phyloP scores from a whole-genome alignment of 805 yeast genomes.

The Teunomyces stri region DNA sequence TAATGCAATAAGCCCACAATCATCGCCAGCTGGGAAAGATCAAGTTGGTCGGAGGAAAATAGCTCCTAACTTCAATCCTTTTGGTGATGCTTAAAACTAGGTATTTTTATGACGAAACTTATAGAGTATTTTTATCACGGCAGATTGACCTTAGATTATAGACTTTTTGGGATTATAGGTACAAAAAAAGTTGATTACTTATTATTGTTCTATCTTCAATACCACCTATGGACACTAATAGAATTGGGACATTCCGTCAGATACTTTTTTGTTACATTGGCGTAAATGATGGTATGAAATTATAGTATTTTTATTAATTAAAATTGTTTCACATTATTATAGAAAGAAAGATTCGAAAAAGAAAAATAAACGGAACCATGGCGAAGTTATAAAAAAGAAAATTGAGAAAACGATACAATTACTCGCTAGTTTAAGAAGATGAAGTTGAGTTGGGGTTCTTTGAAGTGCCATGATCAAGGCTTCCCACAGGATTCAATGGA shows the following conservation, averaged over 20 bases:
- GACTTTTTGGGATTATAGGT: background rate
- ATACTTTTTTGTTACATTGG: background rate
- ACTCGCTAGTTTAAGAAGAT: background rate
- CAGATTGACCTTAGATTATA: conserved; percentile 1
- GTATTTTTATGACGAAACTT: background rate
- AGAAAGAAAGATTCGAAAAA: background rate
- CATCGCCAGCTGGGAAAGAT: conserved; percentile 2
- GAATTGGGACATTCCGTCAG: background rate
- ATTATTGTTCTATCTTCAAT: background rate
- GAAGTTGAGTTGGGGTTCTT: background rate
- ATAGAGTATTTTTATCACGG: background rate
- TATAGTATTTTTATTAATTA: background rate
- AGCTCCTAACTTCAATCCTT: conserved; percentile 25
- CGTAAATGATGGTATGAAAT: background rate
- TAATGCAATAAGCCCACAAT: background rate
- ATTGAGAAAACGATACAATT: background rate
- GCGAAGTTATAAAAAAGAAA: too few species aligned
- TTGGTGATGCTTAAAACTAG: conserved; percentile 15
- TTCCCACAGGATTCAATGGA: background rate
- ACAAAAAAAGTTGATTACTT: too few species aligned
- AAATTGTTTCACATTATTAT: background rate
- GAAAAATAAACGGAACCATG: background rate
- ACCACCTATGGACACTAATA: background rate
- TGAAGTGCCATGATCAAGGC: background rate
- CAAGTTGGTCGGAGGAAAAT: conserved; percentile 12